These are phyloP conservation scores for Taphrina confusa DNA, from an alignment of 1,139 yeast genomes.

Conservation along the genomic window DNA sequence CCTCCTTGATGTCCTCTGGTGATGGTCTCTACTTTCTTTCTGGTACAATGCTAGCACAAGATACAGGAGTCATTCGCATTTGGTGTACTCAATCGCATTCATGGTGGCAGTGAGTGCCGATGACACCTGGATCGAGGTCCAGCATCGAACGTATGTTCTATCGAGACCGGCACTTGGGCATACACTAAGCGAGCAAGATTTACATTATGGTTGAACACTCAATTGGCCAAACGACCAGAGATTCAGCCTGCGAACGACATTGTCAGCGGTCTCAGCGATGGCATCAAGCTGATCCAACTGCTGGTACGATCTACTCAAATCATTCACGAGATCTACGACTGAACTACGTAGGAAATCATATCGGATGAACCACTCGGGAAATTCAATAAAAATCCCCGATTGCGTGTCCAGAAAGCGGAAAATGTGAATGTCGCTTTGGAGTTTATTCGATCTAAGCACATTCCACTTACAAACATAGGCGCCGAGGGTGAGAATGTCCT, in stretches of 20 bases:
- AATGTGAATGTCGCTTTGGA: slow-evolving; percentile 61
- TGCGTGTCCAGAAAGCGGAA: slow-evolving; percentile 63
- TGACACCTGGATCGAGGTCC: slow-evolving; percentile 37
- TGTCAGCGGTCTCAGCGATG: slow-evolving; percentile 37
- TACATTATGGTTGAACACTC: slow-evolving; percentile 37
- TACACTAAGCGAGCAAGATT: not conserved
- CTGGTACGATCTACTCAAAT: slow-evolving; percentile 9
- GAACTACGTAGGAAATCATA: slow-evolving; percentile 45
- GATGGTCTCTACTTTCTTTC: too few relatives aligned
- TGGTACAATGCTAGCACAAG: too few relatives aligned
- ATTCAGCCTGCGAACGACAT: slow-evolving; percentile 31
- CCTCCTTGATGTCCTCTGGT: too few relatives aligned
- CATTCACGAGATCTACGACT: not conserved
- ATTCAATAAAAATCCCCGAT: slow-evolving; percentile 52
- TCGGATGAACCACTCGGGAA: slow-evolving; percentile 49
- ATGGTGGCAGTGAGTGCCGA: slow-evolving; percentile 20
- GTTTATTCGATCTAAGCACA: slow-evolving; percentile 56
- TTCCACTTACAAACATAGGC: slow-evolving; percentile 61
- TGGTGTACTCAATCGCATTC: too few relatives aligned
- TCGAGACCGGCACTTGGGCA: too few relatives aligned
- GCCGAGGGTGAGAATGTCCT: slow-evolving; percentile 50
- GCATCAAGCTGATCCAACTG: slow-evolving; percentile 35
- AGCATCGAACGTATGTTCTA: slow-evolving; percentile 36
- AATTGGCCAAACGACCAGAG: slow-evolving; percentile 33
- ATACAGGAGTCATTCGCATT: too few relatives aligned